Evolutionary conservation across 2,329 filamentous ascomycete genomes (phyloP).

Genomic region (Botrytis tulipae): DNA sequence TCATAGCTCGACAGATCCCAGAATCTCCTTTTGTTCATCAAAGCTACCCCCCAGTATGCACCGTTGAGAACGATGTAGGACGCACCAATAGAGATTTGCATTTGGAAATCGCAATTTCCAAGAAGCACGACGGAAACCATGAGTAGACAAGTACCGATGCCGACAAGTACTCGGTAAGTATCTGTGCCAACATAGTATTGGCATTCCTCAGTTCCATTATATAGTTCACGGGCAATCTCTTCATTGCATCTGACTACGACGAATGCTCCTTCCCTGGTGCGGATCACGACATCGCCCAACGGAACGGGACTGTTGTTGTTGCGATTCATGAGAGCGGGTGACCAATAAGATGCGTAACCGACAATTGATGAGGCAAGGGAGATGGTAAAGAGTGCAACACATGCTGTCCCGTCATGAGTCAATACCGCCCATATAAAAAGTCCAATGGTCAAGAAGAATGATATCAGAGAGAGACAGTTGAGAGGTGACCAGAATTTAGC

Average conservation of each 20-base stretch:
- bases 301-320: slow-evolving; percentile 48
- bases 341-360: slow-evolving; percentile 58
- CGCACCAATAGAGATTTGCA: slow-evolving; percentile 57
- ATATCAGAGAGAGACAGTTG: slow-evolving; percentile 52
- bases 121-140: slow-evolving; percentile 61
- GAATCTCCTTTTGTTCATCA: slow-evolving; percentile 45
- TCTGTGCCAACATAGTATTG: slow-evolving; percentile 49
- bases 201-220: slow-evolving; percentile 60
- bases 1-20: slow-evolving; percentile 59
- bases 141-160: slow-evolving; percentile 55
- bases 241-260: slow-evolving; percentile 57
- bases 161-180: slow-evolving; percentile 55
- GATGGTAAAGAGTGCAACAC: slow-evolving; percentile 52
- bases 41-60: slow-evolving; percentile 50
- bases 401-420: slow-evolving; percentile 51
- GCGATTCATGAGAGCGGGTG: slow-evolving; percentile 53
- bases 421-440: slow-evolving; percentile 46
- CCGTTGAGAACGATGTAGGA: slow-evolving; percentile 60
- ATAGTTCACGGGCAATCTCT: slow-evolving; percentile 61
- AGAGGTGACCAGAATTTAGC: slow-evolving; percentile 51
- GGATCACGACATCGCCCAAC: slow-evolving; percentile 58
- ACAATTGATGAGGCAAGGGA: slow-evolving; percentile 53
- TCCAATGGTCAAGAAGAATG: slow-evolving; percentile 49
- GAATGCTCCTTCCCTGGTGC: slow-evolving; percentile 59
- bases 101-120: slow-evolving; percentile 60